Evolutionary conservation across 345 rosid genomes (phyloP), one percentile per base, ranked within the genome.

Genomic region (Gossypium thurberi): DNA sequence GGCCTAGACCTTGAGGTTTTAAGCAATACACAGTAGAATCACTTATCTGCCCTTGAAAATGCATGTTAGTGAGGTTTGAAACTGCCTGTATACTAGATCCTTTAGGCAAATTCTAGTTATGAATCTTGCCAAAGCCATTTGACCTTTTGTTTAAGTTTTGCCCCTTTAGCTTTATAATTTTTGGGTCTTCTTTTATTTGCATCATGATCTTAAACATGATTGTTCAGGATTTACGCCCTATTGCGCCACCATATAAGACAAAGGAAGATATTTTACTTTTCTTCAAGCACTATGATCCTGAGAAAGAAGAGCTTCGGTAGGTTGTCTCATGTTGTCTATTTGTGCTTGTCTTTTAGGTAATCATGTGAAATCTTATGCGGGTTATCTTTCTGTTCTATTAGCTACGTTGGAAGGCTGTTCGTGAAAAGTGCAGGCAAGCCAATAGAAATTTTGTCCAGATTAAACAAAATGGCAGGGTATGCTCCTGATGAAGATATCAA

Each of bases 271-370:
- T 86, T 62, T 78, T 89, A 69, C 82, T 87, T 51, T 89, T 87
- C 77, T 89, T 89, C 74, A 89, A 89, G 85, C 87, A 81, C 73
- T 90, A 86, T 85, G 92, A 86, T 77, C 92, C 88, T 17, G 83
- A 78, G 67, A 90, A 84, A 74, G 87, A 82, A 81, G 88, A 86
- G 78, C 78, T 90, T 15, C 77, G 86, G 95, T 86, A 80, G 17
- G 50, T 70, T 47, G 65, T 23, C 15, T 71, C 64, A 17, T 72
- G 33, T 67, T 48, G 53, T 44, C 21, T 48, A 50, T 70, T 42
- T 55, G 15, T 5, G 2, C 1, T 4, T 57, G 67, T 33, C 51
- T 46, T 11, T 23, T 64, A 21, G n/a, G 17, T 43, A 51, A 40
- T 12, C 4, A 14, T 40, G 10, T 52, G 20, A 33, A 53, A 57